These are phyloP conservation scores for Ceratocystis cacaofunesta DNA, from an alignment of 2,329 filamentous ascomycete genomes.

Conservation along the genomic window DNA sequence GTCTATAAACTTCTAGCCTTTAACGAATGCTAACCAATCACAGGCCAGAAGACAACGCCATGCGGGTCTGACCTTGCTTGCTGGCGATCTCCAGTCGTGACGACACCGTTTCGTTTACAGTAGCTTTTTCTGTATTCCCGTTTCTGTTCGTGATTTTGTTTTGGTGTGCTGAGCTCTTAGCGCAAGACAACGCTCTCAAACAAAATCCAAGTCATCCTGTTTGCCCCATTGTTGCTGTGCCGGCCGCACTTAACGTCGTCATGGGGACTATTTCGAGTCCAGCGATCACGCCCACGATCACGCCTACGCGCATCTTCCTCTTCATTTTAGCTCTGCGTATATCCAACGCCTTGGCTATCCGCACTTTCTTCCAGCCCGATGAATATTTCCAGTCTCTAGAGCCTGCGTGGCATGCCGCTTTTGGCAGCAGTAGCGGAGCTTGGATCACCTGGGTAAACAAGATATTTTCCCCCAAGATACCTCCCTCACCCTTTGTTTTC, in stretches of 20 bases:
- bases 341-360: slow-evolving; percentile 60
- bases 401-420: slow-evolving; percentile 80
- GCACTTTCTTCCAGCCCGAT: slow-evolving; percentile 95
- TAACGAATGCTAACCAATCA: not conserved
- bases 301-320: slow-evolving; percentile 20
- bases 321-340: slow-evolving; percentile 54
- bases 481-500: not conserved
- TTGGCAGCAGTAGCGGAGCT: slow-evolving; percentile 60
- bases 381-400: slow-evolving; percentile 95
- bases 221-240: not conserved
- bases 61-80: not conserved
- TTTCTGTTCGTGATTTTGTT: not conserved
- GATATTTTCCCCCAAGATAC: not conserved
- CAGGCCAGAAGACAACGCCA: not conserved
- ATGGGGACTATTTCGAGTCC: not conserved
- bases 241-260: not conserved
- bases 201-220: not conserved
- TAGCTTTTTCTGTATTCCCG: slow-evolving; percentile 8
- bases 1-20: not conserved
- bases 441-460: slow-evolving; percentile 86
- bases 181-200: not conserved
- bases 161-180: not conserved
- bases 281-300: not conserved
- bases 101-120: slow-evolving; percentile 14
- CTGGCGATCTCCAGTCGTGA: slow-evolving; percentile 7